Conservation (phyloP, 2,329 filamentous ascomycete species). For the Cercospora sp. region DNA sequence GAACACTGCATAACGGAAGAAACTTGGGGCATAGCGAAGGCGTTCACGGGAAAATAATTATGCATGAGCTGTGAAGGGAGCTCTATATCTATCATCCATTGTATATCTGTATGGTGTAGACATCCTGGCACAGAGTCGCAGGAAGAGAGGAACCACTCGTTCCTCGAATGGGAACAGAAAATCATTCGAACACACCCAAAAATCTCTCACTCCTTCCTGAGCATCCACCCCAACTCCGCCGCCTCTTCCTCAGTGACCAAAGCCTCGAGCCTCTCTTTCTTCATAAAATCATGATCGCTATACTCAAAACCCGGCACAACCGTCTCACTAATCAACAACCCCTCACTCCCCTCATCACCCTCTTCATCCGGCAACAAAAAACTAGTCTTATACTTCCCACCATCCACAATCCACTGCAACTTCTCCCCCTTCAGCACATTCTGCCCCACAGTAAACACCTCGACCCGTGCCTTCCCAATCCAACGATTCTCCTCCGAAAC, state of each 20-base stretch:
- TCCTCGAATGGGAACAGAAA: background rate
- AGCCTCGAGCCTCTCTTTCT: conserved; percentile 50
- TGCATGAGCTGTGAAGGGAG: background rate
- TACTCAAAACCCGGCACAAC: conserved; percentile 69
- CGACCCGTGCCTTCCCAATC: conserved; percentile 52
- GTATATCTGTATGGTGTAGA: conserved; percentile 9
- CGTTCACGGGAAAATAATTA: conserved; percentile 11
- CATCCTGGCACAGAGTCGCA: background rate
- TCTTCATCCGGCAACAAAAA: conserved; percentile 56
- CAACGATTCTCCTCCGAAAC: conserved; percentile 52
- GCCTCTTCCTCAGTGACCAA: conserved; percentile 55
- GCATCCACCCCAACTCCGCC: conserved; percentile 49
- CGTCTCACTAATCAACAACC: conserved; percentile 66
- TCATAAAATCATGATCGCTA: conserved; percentile 66
- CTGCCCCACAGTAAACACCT: conserved; percentile 64
- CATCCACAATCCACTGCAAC: conserved; percentile 66
- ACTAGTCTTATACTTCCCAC: conserved; percentile 66
- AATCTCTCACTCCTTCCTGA: conserved; percentile 34
- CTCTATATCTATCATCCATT: background rate
- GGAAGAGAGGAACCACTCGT: too few relatives aligned
- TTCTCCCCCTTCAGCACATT: conserved; percentile 60
- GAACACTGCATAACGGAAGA: conserved; percentile 4
- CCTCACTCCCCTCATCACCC: conserved; percentile 44
- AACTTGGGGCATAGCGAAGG: conserved; percentile 22
- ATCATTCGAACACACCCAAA: background rate